Evolutionary conservation across 352 stramenopile species (phyloP).

Genomic region (Phytophthora parvispora): DNA sequence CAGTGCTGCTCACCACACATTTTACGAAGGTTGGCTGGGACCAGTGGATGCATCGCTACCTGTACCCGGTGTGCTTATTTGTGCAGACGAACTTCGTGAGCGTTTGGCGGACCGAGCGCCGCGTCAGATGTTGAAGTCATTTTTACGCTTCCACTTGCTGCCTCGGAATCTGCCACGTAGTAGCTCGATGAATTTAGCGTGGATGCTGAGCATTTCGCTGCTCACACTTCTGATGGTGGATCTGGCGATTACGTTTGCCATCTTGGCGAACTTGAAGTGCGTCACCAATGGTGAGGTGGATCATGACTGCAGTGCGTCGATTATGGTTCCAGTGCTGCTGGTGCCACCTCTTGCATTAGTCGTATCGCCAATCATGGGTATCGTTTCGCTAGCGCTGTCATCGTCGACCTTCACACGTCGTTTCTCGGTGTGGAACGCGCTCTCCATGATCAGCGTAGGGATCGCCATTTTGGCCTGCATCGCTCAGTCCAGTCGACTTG

Average conservation of each 20-base stretch:
- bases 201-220: constrained; percentile 77
- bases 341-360: constrained; percentile 77
- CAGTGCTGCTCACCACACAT: constrained; percentile 43
- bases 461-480: constrained; percentile 78
- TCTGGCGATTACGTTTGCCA: constrained; percentile 82
- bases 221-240: constrained; percentile 79
- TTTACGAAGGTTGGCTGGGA: constrained; percentile 79
- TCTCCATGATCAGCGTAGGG: constrained; percentile 81
- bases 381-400: constrained; percentile 76
- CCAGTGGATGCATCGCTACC: constrained; percentile 80
- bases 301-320: constrained; percentile 70
- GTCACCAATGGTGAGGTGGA: constrained; percentile 81
- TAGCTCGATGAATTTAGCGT: constrained; percentile 64
- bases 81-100: constrained; percentile 72
- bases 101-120: constrained; percentile 54
- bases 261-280: constrained; percentile 85
- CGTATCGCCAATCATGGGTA: constrained; percentile 78
- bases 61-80: constrained; percentile 78
- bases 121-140: constrained; percentile 49
- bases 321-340: constrained; percentile 80
- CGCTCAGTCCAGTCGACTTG: constrained; percentile 69
- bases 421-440: constrained; percentile 83
- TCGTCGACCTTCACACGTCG: constrained; percentile 77
- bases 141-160: constrained; percentile 60
- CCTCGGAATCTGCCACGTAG: constrained; percentile 68